Evolutionary conservation across 78 protist species (phyloP), one percentile per base, ranked within the genome.

Genomic region (Parvularia atlantis): DNA sequence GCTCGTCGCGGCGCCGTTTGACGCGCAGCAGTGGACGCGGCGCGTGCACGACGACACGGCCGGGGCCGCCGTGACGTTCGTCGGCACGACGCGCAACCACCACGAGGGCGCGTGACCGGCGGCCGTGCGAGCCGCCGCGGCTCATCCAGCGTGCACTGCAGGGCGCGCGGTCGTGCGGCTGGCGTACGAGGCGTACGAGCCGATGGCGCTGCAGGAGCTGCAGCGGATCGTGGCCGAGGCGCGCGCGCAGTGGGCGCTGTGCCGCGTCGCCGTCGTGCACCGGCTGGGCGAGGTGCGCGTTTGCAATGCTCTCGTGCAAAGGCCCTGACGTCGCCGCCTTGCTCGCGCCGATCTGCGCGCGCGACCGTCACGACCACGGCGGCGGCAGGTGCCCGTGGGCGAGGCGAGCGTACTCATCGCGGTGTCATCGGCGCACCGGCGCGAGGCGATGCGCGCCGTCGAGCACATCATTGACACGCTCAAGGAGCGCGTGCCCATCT

Each of bases 401-500:
- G 89, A 84, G 66, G 33, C 80, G 31, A 41, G 66, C 53, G 77
- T 84, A 7, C 24, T 73, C 14, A 81, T 84, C n/a, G 60, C 46
- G 48, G 63, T 69, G 36, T 81, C 90, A 19, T 40, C 76, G 7
- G 48, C 84, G 22, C 90, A 84, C 62, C 74, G 90, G 36, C 36
- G 40, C 13, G 74, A 61, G 9, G 62, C 84, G 7, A 66, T 84
- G n/a, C 62, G n/a, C 39, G 85, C 90, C 0, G 83, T 80, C 1
- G 61, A 35, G 11, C 76, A 46, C n/a, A 72, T 72, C 20, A 84
- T 84, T 22, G 90, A 84, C 63, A 72, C 58, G 41, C 73, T 84
- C 37, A 84, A 84, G 80, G 69, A 78, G 20, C 56, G 62, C 6
- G 90, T 81, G 40, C 85, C 90, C 53, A 72, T 84, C 35, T 84